These are phyloP conservation scores for Ustilago shanxiensis DNA, from an alignment of 1,284 basidiomycete species.

Conservation along the genomic window DNA sequence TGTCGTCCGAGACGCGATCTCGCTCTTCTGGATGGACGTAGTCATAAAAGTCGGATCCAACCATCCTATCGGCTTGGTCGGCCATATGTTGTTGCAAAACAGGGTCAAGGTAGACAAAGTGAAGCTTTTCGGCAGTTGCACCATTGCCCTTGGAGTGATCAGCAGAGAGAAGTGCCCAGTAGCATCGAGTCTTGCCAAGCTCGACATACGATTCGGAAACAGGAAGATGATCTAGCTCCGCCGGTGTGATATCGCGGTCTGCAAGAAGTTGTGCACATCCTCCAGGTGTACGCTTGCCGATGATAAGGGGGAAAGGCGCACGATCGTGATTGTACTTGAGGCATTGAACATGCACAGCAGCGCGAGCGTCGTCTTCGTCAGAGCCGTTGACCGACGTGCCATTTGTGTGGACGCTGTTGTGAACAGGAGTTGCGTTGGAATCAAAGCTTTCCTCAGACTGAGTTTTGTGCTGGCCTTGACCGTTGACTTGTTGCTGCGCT, in stretches of 20 bases:
- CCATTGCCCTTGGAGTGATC: slow-evolving; percentile 27
- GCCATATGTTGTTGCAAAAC: slow-evolving; percentile 82
- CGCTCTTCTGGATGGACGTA: slow-evolving; percentile 93
- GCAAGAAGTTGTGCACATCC: slow-evolving; percentile 16
- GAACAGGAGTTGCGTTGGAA: slow-evolving; percentile 12
- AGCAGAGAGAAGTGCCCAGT: slow-evolving; percentile 58
- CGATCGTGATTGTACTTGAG: slow-evolving; percentile 32
- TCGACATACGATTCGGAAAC: slow-evolving; percentile 20
- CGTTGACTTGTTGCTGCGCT: slow-evolving; percentile 39
- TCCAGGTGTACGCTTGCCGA: slow-evolving; percentile 31
- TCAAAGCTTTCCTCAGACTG: slow-evolving; percentile 21
- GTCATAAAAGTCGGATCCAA: slow-evolving; percentile 82
- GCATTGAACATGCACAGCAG: slow-evolving; percentile 27
- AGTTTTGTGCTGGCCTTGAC: slow-evolving; percentile 11
- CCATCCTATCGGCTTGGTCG: slow-evolving; percentile 77
- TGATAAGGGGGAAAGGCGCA: slow-evolving; percentile 36
- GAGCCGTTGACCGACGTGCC: slow-evolving; percentile 34
- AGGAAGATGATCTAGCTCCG: slow-evolving; percentile 14
- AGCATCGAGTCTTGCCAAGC: slow-evolving; percentile 51
- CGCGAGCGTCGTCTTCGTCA: slow-evolving; percentile 23
- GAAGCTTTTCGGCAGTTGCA: slow-evolving; percentile 73
- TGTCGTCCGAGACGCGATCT: slow-evolving; percentile 73
- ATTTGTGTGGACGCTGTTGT: slow-evolving; percentile 24
- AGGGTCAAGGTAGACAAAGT: slow-evolving; percentile 90
- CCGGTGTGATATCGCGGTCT: neutral